Evolutionary conservation across 176 grass and related monocot species (phyloP), one percentile per base, ranked within the genome.

Genomic region (Paspalum notatum): DNA sequence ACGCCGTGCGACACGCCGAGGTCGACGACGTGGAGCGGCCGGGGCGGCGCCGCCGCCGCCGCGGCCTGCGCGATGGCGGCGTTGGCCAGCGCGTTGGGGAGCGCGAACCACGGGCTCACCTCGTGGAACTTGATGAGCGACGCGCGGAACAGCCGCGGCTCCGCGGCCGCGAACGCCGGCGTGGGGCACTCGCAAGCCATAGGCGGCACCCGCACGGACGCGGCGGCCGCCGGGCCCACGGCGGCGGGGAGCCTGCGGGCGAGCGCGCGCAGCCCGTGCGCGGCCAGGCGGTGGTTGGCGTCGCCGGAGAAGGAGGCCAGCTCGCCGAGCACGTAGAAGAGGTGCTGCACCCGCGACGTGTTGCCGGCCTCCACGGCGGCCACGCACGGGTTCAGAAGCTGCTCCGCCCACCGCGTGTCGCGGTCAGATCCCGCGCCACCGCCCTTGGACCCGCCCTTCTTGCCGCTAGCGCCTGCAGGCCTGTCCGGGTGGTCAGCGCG

Each of bases 1-100:
- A 99, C 90, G 48, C 96, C 96, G 75, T 99, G 96, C 26, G 96
- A 99, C 37, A 93, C 90, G 64, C 96, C 96, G 61, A 99, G 59
- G 67, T 99, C 96, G 6, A 95, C 79, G 41, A 99, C 80, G 86
- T 99, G 96, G 53, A 99, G 80, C 52, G 81, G 46, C 54, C 75
- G 73, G 16, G 68, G 15, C 2, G 14, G n/a, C 38, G 26, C 37
- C 45, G 5, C 74, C 80, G 20, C 65, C 10, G 60, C 48, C 16
- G 90, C 41, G 67, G 48, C 86, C 48, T 82, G 90, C 21, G 86
- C 22, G 66, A 99, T 95, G 66, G 86, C 80, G 55, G 96, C 91
- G 90, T 95, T 99, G 74, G 96, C 86, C 3, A 99, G 92, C 18
- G 86, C 76, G 84, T 93, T 99, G 6, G 96, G 92, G 15, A 99